Evolutionary conservation across 208 protist genomes (phyloP).

Genomic region (Hexamita inflata): DNA sequence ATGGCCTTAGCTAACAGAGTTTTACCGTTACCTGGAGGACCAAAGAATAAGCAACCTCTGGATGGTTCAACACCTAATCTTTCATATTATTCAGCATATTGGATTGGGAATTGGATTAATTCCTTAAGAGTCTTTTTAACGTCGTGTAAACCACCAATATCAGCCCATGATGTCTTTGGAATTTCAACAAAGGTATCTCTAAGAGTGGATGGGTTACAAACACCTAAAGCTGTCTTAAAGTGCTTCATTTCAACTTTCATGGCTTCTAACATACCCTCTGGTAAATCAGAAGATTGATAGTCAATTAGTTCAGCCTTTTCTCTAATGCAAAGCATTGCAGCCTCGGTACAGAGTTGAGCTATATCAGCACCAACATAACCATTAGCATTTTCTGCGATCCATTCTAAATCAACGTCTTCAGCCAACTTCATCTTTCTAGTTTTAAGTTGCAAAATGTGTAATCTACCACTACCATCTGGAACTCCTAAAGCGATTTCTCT

Average conservation of each 20-base stretch:
- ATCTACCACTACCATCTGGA: slow-evolving; percentile 92
- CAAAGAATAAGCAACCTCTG: slow-evolving; percentile 63
- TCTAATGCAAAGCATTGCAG: slow-evolving; percentile 92
- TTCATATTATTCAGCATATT: slow-evolving; percentile 96
- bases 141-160: slow-evolving; percentile 96
- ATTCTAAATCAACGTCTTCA: slow-evolving; percentile 49
- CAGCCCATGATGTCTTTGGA: slow-evolving; percentile 92
- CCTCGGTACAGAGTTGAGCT: slow-evolving; percentile 94
- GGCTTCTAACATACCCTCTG: slow-evolving; percentile 66
- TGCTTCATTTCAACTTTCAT: slow-evolving; percentile 94
- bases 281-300: slow-evolving; percentile 96
- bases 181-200: slow-evolving; percentile 95
- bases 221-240: slow-evolving; percentile 80
- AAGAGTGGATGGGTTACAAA: slow-evolving; percentile 91
- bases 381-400: slow-evolving; percentile 38
- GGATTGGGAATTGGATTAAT: slow-evolving; percentile 96
- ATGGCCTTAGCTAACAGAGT: slow-evolving; percentile 67
- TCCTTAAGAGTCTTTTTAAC: slow-evolving; percentile 95
- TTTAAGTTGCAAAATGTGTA: slow-evolving; percentile 97
- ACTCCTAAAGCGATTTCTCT: slow-evolving; percentile 98
- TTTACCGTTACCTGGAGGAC: slow-evolving; percentile 67
- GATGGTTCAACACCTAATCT: slow-evolving; percentile 96
- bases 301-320: slow-evolving; percentile 97
- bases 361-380: slow-evolving; percentile 46
- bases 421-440: slow-evolving; percentile 99